Percentiles rank a stretch among this genome's conserved stretches.
Conservation (phyloP, 2,329 filamentous ascomycete species). For the Tolypocladium endophyticum region DNA sequence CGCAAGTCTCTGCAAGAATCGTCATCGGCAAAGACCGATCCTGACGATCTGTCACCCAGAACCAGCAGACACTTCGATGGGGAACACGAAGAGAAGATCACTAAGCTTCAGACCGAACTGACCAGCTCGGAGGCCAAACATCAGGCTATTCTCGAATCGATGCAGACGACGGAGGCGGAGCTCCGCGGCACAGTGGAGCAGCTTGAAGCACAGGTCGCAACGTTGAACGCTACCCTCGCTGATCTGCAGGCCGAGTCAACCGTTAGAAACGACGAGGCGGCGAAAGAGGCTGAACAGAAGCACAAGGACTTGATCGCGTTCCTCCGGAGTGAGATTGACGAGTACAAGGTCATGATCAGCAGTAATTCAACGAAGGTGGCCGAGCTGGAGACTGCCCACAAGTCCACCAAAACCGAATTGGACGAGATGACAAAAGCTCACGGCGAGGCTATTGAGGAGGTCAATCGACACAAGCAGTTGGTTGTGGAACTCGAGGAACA, state of each 20-base stretch:
- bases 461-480: conserved; percentile 34
- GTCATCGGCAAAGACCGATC: conserved; percentile 7
- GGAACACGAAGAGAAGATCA: conserved; percentile 47
- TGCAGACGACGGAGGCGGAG: conserved; percentile 62
- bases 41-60: conserved; percentile 16
- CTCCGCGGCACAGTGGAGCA: conserved; percentile 63
- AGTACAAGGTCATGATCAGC: conserved; percentile 66
- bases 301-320: conserved; percentile 50
- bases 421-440: conserved; percentile 54
- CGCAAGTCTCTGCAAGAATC: conserved; percentile 39
- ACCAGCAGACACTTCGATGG: conserved; percentile 20
- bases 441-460: conserved; percentile 36
- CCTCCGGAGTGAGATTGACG: conserved; percentile 66
- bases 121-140: conserved; percentile 69
- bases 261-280: conserved; percentile 28
- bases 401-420: conserved; percentile 54
- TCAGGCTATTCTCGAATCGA: conserved; percentile 54
- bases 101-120: conserved; percentile 60
- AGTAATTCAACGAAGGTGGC: conserved; percentile 59
- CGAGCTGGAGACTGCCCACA: conserved; percentile 63
- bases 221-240: conserved; percentile 41
- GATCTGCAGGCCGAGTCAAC: conserved; percentile 29
- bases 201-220: conserved; percentile 50
- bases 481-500: conserved; percentile 45
- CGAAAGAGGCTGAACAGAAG: conserved; percentile 36